Percentiles rank a stretch among this genome's conserved stretches.
Evolutionary conservation across 2,329 filamentous ascomycete species (phyloP).

Genomic region (Canariomyces notabilis): DNA sequence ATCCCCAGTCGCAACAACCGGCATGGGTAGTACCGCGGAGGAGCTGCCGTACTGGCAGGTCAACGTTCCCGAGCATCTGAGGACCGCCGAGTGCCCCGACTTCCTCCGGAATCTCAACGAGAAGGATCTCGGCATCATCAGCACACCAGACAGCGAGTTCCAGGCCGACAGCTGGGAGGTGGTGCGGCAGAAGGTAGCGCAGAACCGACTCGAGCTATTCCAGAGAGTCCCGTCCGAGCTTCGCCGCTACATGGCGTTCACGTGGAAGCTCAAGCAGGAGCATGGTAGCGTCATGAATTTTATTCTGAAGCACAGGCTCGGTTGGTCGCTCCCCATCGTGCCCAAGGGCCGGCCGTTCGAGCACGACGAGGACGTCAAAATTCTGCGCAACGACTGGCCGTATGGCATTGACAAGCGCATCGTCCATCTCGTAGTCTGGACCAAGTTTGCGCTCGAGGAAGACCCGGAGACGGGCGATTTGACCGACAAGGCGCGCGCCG

Average conservation of each 20-base stretch:
- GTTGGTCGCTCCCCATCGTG: slow-evolving; percentile 54
- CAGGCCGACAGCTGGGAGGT: slow-evolving; percentile 61
- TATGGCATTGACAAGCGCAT: slow-evolving; percentile 78
- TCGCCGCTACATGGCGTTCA: slow-evolving; percentile 70
- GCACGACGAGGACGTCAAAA: slow-evolving; percentile 56
- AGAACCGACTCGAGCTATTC: slow-evolving; percentile 71
- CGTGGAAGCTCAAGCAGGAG: slow-evolving; percentile 55
- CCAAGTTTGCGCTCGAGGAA: slow-evolving; percentile 75
- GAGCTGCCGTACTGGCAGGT: slow-evolving; percentile 70
- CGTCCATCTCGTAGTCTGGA: slow-evolving; percentile 87
- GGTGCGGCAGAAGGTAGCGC: slow-evolving; percentile 55
- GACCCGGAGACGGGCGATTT: slow-evolving; percentile 61
- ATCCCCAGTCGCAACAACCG: background rate
- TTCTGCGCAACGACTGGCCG: slow-evolving; percentile 89
- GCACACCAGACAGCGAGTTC: slow-evolving; percentile 65
- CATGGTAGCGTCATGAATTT: slow-evolving; percentile 77
- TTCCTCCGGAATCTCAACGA: slow-evolving; percentile 58
- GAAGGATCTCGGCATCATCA: slow-evolving; percentile 68
- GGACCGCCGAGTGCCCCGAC: slow-evolving; percentile 63
- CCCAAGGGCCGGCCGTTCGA: slow-evolving; percentile 39
- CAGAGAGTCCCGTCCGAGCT: slow-evolving; percentile 72
- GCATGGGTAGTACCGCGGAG: background rate
- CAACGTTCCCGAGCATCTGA: slow-evolving; percentile 62
- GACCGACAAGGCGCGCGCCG: slow-evolving; percentile 54
- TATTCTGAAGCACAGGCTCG: slow-evolving; percentile 63